Evolutionary conservation across 768 basidiomycete genomes (phyloP).

Genomic region (Tylopilus rubrobrunneus): DNA sequence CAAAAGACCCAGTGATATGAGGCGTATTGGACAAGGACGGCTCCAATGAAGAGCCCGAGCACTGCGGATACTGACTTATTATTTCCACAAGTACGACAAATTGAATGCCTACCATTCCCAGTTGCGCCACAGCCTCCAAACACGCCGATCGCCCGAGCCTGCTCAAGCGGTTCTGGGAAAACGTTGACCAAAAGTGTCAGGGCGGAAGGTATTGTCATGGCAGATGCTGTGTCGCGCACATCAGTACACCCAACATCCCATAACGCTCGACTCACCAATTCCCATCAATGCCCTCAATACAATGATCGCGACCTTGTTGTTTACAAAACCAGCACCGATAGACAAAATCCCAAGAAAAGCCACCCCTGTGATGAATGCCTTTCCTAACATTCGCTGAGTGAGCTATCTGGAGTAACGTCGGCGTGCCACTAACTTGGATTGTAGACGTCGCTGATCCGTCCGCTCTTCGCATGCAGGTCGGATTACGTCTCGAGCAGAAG

Average conservation of each 20-base stretch:
- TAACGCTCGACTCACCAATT: slow-evolving; percentile 29
- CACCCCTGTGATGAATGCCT: slow-evolving; percentile 40
- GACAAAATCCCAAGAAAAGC: slow-evolving; percentile 40
- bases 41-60: slow-evolving; percentile 42
- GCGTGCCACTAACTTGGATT: slow-evolving; percentile 27
- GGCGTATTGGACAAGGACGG: slow-evolving; percentile 36
- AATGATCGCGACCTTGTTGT: slow-evolving; percentile 44
- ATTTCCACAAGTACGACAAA: background rate
- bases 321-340: slow-evolving; percentile 42
- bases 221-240: slow-evolving; percentile 32
- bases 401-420: slow-evolving; percentile 20
- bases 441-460: slow-evolving; percentile 26
- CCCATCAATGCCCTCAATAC: slow-evolving; percentile 51
- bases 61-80: slow-evolving; percentile 25
- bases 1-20: slow-evolving; percentile 53
- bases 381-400: slow-evolving; percentile 36
- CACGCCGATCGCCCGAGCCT: slow-evolving; percentile 46
- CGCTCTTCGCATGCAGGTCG: slow-evolving; percentile 18
- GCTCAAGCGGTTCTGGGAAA: slow-evolving; percentile 44
- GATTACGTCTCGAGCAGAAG: background rate
- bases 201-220: slow-evolving; percentile 50
- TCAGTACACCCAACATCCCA: background rate
- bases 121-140: slow-evolving; percentile 46
- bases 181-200: slow-evolving; percentile 45
- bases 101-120: slow-evolving; percentile 35